Evolutionary conservation across 495 filamentous ascomycete genomes (phyloP), one percentile per base, ranked within the genome.

Genomic region (Podospora comata): DNA sequence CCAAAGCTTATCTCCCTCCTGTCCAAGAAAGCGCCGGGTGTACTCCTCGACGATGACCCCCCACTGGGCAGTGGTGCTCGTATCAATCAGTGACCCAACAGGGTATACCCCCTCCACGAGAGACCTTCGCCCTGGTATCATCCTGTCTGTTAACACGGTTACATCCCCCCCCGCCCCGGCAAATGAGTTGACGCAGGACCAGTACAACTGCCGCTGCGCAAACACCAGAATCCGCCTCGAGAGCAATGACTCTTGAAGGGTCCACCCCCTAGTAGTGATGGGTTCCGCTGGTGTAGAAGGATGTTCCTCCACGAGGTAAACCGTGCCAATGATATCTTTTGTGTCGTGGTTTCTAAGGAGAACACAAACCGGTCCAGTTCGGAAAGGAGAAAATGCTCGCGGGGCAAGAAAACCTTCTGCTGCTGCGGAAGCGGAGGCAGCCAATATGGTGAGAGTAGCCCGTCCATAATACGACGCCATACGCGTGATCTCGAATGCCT

Each of bases 381-480:
- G 58, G 19, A 62, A 54, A 2, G n/a, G 13, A 3, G 65, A 15
- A 19, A 55, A 23, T 62, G 60, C 18, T 4, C 65, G 58, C 13
- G 2, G 7, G n/a, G 32, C n/a, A 30, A 67, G 66, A 26, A 67
- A 67, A 3, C 66, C 66, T 15, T 67, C 34, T 4, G 30, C 44
- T 0, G 19, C 18, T 9, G 13, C 4, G 32, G n/a, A 18, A 5
- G 66, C 3, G n/a, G 66, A 67, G 20, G 66, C 66, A 7, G 66
- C 66, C 6, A 39, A 57, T 19, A 67, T 16, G 7, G 66, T 67
- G 44, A 67, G 18, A 5, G 66, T 62, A 2, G 66, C 66, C 18
- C 66, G n/a, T 1, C 66, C 66, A 20, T 67, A 67, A 57, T 67
- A 67, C n/a, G 58, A 62, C 39, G 66, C 59, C 66, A 67, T 67